Base-by-base conservation (phyloP, 768 basidiomycete species). In the Podaxis sp. region DNA sequence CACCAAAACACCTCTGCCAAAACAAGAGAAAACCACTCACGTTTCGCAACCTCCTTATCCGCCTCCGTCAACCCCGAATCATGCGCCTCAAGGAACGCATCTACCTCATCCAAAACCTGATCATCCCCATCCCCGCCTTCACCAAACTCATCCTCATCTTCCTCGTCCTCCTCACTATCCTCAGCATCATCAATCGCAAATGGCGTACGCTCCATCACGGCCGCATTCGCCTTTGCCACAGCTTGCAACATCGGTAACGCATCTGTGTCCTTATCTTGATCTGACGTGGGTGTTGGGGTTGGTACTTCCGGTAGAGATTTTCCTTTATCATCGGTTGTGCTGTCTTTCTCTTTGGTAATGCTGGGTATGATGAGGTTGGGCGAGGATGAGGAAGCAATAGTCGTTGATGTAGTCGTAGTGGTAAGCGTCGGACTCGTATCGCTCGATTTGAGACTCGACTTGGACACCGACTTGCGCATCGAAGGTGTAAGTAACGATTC, bases 111-210 rank as follows among this genome's bases (percentile, higher is more conserved):
- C 87, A 98, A 84, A 52, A 96, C 93, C 61, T 85, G 86, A 57
- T 76, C 75, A 65, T 74, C 74, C 37, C 72, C 68, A 65, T 89
- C 88, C 60, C 71, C 88, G 75, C 91, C 90, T 0, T 88, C 88
- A 27, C 91, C 92, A 61, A 93, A 92, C 55, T 87, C 90, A 2
- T 89, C 93, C 73, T 95, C 94, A 69, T 99, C 97, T 59, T 85
- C 85, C 46, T 76, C 75, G 59, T 74, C 74, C 40, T 73, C 55
- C 2, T 57, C 55, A 76, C 29, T 84, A 61, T 93, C 92, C 57
- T 87, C 89, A 3, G 89, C 93, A 74, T 95, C 94, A 70, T 99
- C 97, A 63, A 98, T 97, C n/a, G 94, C 94, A 72, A 99, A 99
- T 66, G 90, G 89, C 25, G 93, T 94, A 47, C 96, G 81, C 72